Evolutionary conservation across 2,329 filamentous ascomycete genomes (phyloP), one percentile per base, ranked within the genome.

Genomic region (Microdochium bolleyi): DNA sequence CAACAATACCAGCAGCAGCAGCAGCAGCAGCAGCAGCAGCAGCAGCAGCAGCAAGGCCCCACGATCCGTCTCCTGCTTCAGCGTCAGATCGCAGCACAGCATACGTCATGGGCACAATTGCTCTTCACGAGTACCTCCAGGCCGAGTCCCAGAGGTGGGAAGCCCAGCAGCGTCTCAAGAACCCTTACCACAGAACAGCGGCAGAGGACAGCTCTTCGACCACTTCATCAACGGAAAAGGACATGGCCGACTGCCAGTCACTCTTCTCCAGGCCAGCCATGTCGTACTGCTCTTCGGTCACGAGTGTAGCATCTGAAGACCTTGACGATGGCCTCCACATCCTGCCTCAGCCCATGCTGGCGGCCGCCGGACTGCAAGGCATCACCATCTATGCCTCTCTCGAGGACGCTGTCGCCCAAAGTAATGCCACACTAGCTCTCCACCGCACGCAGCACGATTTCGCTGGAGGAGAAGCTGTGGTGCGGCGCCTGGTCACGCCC

Each of bases 361-460:
- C 41, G 3, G 41, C 13, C 5, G 41, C 41, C 21, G 41, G 41
- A 16, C 41, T 46, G 9, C 41, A 46, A 24, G 41, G 58, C 34
- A 63, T 67, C 54, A 56, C 61, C 38, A 60, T 64, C 37, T 67
- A 66, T 54, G 55, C 60, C 3, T 67, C 65, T 38, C 58, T 67
- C 41, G 64, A 65, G 46, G 62, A 64, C 41, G 65, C 65, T 3
- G 63, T 61, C 5, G 57, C 60, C 24, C 60, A 62, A 53, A 62
- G 61, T 54, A 57, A 56, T n/a, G 53, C 57, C 51, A 46, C 51
- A 10, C 50, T 58, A 27, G 61, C 54, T 24, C 54, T 55, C 32
- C 56, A 21, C 55, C 53, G 49, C 56, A 49, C 52, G 48, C 53
- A 30, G 19, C 34, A 25, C 27, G 49, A 44, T 16, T 50, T 50